Percentiles rank a stretch among this genome's conserved stretches.
Conservation (phyloP, 108 stramenopile species). For the Nitzschia putrida region DNA sequence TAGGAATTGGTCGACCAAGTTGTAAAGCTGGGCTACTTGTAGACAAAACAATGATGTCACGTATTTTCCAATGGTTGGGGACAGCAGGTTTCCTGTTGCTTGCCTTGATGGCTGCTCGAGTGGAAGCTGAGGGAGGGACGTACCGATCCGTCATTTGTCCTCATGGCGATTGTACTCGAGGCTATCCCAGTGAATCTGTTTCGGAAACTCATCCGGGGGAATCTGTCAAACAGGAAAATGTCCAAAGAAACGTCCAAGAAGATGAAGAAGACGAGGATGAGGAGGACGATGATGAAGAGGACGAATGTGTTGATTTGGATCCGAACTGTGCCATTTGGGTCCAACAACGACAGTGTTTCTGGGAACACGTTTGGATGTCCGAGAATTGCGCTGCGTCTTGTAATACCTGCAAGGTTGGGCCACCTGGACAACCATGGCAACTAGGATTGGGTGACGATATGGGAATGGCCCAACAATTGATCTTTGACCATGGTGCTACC, state of each 20-base stretch:
- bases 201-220: too few species aligned
- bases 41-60: too few species aligned
- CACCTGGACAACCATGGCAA: slow-evolving; percentile 4
- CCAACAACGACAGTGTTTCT: not conserved
- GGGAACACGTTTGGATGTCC: not conserved
- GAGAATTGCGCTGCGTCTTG: not conserved
- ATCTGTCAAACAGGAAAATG: too few species aligned
- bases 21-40: too few species aligned
- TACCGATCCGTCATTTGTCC: too few species aligned
- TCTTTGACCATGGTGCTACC: not conserved
- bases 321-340: slow-evolving; percentile 1
- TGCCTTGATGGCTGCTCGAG: too few species aligned
- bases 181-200: too few species aligned
- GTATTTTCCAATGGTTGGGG: too few species aligned
- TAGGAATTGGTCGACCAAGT: too few species aligned
- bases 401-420: not conserved
- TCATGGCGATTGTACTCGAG: too few species aligned
- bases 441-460: not conserved
- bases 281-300: not conserved
- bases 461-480: slow-evolving; percentile 14
- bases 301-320: not conserved
- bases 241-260: not conserved
- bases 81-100: too few species aligned
- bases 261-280: not conserved
- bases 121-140: too few species aligned